Conservation (phyloP, 2,329 filamentous ascomycete genomes). For the Curvularia spicifera region DNA sequence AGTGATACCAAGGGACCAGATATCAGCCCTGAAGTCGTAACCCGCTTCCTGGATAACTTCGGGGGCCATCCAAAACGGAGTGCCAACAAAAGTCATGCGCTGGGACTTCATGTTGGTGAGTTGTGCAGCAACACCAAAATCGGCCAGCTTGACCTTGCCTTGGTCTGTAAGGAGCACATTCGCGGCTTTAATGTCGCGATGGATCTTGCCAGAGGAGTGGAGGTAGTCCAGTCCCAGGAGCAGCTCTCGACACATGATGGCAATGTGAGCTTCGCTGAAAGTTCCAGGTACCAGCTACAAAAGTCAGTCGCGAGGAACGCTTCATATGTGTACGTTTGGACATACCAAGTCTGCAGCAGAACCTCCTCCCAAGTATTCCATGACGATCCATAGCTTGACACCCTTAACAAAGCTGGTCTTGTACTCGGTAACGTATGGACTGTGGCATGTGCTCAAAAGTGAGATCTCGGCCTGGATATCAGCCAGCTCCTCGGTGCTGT, state of each 20-base stretch:
- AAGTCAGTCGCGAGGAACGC: conserved; percentile 27
- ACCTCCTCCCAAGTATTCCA: conserved; percentile 95
- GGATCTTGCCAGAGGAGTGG: conserved; percentile 92
- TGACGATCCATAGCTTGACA: conserved; percentile 98
- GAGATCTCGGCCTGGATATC: conserved; percentile 98
- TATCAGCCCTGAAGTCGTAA: conserved; percentile 97
- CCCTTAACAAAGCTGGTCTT: conserved; percentile 95
- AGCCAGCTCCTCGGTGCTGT: conserved; percentile 96
- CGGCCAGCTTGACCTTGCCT: conserved; percentile 92
- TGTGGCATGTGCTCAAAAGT: conserved; percentile 92
- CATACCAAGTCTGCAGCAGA: conserved; percentile 91
- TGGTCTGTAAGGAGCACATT: conserved; percentile 91
- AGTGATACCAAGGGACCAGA: conserved; percentile 96
- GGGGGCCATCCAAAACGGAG: conserved; percentile 98
- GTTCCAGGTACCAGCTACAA: conserved; percentile 82
- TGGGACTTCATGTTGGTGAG: conserved; percentile 97
- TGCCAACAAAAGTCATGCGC: conserved; percentile 98
- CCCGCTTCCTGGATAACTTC: conserved; percentile 98
- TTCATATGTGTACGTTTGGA: neutral
- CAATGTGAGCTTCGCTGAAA: conserved; percentile 88
- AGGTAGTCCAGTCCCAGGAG: conserved; percentile 90
- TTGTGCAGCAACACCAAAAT: conserved; percentile 96
- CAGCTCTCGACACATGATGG: conserved; percentile 91
- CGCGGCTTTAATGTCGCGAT: conserved; percentile 95
- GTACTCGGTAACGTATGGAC: conserved; percentile 93